Conservation (phyloP, 2,329 filamentous ascomycete genomes). For the Talaromyces islandicus region DNA sequence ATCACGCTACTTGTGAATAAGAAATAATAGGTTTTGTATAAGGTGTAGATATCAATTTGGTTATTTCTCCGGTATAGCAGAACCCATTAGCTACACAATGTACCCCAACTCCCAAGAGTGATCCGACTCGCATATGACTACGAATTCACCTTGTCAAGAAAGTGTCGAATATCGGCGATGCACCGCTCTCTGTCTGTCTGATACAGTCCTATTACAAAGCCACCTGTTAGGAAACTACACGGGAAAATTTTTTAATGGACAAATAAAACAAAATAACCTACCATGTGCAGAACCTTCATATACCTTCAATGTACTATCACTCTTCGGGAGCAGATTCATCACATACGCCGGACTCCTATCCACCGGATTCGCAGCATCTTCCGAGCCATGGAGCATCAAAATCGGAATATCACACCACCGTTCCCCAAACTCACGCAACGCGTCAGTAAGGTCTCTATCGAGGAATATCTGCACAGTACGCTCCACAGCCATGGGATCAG, state of each 20-base stretch:
- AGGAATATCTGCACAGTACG: background rate
- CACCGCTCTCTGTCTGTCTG: background rate
- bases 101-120: background rate
- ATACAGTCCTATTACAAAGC: background rate
- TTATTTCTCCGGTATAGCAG: background rate
- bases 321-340: background rate
- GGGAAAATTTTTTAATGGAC: too few species aligned
- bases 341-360: background rate
- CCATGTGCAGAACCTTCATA: background rate
- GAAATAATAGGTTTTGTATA: background rate
- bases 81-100: background rate
- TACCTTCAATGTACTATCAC: background rate
- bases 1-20: background rate
- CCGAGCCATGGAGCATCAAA: background rate
- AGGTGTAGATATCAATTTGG: background rate
- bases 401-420: background rate
- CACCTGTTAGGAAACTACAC: background rate
- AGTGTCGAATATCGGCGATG: background rate
- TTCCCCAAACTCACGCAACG: background rate
- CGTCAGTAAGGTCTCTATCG: background rate
- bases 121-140: background rate
- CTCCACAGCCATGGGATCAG: conserved; percentile 29
- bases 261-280: background rate
- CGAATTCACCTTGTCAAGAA: background rate
- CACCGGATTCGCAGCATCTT: background rate